Evolutionary conservation across 495 filamentous ascomycete genomes (phyloP).

Genomic region (Cryomyces minteri): DNA sequence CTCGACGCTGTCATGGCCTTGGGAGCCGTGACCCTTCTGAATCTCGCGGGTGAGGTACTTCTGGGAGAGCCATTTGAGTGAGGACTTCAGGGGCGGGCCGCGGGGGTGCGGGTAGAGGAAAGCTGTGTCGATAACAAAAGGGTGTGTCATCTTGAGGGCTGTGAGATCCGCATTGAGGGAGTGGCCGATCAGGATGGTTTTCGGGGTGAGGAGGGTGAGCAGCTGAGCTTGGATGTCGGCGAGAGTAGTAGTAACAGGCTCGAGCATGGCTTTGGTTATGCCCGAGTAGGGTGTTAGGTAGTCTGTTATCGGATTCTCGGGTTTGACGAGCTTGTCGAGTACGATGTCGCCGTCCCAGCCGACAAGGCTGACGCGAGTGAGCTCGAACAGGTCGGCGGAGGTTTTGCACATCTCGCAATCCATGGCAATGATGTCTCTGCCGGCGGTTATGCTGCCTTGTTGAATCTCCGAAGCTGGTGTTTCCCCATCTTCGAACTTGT

Average conservation of each 20-base stretch:
- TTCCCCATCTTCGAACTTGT: slow-evolving; percentile 41
- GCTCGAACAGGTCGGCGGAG: slow-evolving; percentile 49
- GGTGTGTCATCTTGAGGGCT: slow-evolving; percentile 71
- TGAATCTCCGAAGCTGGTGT: slow-evolving; percentile 52
- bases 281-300: slow-evolving; percentile 84
- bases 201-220: slow-evolving; percentile 49
- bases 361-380: slow-evolving; percentile 75
- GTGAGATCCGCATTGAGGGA: slow-evolving; percentile 79
- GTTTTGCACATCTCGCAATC: slow-evolving; percentile 97
- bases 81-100: slow-evolving; percentile 51
- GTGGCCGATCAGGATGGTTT: slow-evolving; percentile 73
- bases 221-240: slow-evolving; percentile 66
- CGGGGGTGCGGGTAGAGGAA: slow-evolving; percentile 70
- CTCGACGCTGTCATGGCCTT: slow-evolving; percentile 81
- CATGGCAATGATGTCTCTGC: slow-evolving; percentile 61
- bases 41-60: slow-evolving; percentile 71
- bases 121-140: slow-evolving; percentile 80
- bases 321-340: slow-evolving; percentile 84
- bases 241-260: slow-evolving; percentile 65
- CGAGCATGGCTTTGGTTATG: slow-evolving; percentile 69
- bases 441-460: slow-evolving; percentile 65
- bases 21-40: slow-evolving; percentile 48
- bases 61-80: slow-evolving; percentile 67
- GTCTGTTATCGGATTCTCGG: slow-evolving; percentile 62
- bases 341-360: slow-evolving; percentile 69